These are phyloP conservation scores for Ephemerocybe angulata DNA, from an alignment of 768 basidiomycete species.

Conservation along the genomic window DNA sequence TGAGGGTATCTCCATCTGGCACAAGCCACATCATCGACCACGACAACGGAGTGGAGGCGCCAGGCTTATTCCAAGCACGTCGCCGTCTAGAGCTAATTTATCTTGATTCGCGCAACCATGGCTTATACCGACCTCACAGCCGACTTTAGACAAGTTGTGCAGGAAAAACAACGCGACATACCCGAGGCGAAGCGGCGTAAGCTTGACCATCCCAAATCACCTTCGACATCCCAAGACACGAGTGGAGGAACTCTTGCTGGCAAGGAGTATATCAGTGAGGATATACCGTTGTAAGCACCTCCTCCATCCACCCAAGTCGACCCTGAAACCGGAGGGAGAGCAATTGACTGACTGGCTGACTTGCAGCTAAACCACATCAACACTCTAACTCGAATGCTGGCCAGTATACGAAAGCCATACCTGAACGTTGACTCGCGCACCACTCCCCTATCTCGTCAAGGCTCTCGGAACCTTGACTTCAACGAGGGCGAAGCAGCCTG, in stretches of 20 bases:
- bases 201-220: conserved; percentile 19
- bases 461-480: conserved; percentile 55
- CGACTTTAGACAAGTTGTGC: conserved; percentile 54
- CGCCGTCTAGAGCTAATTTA: conserved; percentile 1
- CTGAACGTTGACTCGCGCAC: conserved; percentile 68
- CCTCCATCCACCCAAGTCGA: background rate
- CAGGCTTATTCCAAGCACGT: background rate
- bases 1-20: conserved; percentile 1
- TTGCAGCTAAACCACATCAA: conserved; percentile 68
- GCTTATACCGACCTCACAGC: conserved; percentile 56
- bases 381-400: conserved; percentile 68
- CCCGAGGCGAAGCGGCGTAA: conserved; percentile 53
- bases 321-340: conserved; percentile 1
- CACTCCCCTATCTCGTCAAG: conserved; percentile 49
- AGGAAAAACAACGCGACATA: conserved; percentile 39
- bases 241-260: conserved; percentile 41
- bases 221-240: conserved; percentile 13
- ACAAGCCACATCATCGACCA: conserved; percentile 8
- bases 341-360: background rate
- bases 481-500: conserved; percentile 44
- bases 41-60: background rate
- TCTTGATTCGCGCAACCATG: conserved; percentile 34
- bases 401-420: conserved; percentile 80
- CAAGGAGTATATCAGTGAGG: conserved; percentile 72
- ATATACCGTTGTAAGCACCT: conserved; percentile 54